phyloP scores from a whole-genome alignment of 208 protist species.

The Leishmania arabica region DNA sequence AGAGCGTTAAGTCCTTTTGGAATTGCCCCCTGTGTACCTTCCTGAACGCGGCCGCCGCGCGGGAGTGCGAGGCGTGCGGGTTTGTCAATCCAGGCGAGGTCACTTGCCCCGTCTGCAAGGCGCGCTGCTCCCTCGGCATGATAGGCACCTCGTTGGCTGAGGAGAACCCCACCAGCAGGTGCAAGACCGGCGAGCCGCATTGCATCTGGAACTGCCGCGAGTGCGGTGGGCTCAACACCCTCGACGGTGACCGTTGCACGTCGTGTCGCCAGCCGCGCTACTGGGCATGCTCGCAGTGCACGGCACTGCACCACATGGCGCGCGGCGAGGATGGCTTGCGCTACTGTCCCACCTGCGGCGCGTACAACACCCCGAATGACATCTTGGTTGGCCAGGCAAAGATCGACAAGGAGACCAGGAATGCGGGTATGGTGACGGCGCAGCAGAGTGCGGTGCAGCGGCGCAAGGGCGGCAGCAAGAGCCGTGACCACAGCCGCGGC shows the following conservation, averaged over 20 bases:
- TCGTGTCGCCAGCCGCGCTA: slow-evolving; percentile 41
- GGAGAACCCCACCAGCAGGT: slow-evolving; percentile 17
- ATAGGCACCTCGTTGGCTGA: not conserved
- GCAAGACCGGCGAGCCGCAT: slow-evolving; percentile 51
- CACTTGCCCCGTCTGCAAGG: slow-evolving; percentile 39
- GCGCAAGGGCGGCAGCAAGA: slow-evolving; percentile 4
- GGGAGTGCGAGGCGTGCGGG: slow-evolving; percentile 44
- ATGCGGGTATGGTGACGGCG: slow-evolving; percentile 33
- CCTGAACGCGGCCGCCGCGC: slow-evolving; percentile 32
- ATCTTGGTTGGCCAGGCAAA: slow-evolving; percentile 52
- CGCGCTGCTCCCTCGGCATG: slow-evolving; percentile 22
- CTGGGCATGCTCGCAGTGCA: slow-evolving; percentile 78
- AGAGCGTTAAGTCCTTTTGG: slow-evolving; percentile 29
- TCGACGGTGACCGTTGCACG: slow-evolving; percentile 64
- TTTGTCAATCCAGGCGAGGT: slow-evolving; percentile 38
- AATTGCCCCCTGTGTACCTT: slow-evolving; percentile 63
- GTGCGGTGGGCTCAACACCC: slow-evolving; percentile 54
- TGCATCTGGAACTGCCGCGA: slow-evolving; percentile 63
- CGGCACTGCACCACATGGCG: slow-evolving; percentile 44
- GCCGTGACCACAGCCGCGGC: not conserved
- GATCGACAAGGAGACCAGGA: slow-evolving; percentile 41
- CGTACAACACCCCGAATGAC: slow-evolving; percentile 74
- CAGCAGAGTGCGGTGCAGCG: slow-evolving; percentile 15
- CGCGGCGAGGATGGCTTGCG: slow-evolving; percentile 55
- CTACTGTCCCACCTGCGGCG: slow-evolving; percentile 60